Base-by-base conservation (phyloP, 768 basidiomycete species). In the Hygrophoropsis aurantiaca region DNA sequence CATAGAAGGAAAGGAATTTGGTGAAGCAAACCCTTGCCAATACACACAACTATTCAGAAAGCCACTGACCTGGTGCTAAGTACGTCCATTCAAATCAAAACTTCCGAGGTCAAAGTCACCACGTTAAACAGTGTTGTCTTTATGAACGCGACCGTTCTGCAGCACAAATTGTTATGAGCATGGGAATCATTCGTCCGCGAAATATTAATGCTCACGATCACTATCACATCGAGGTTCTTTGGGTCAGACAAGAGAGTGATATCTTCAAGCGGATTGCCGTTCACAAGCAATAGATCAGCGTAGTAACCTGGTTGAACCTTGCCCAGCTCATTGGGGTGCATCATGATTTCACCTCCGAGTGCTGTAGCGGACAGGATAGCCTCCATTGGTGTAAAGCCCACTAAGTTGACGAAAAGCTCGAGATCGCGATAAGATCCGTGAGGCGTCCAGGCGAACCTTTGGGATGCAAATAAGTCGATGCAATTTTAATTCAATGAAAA, bases 361-460 rank as follows among this genome's bases (percentile, higher is more conserved):
- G 64, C 62, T 0, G 66, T 71, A 11, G 65, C 68, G 2, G 66
- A 59, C 23, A 69, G 16, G 32, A 70, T 70, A 8, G 65, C 62
- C 32, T 70, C 68, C 68, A 70, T 67, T 7, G 69, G 67, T 0
- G 65, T 62, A 47, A 57, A 67, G 5, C 51, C 67, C 21, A 70
- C 50, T 4, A 63, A 56, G 5, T 67, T 64, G 44, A 70, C 69
- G 32, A 71, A 69, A 42, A 62, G 62, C 49, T 68, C 69, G 8
- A 60, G 68, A 41, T 69, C 68, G 36, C 61, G 60, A 46, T 70
- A 71, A 3, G 67, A 67, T 61, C 69, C 66, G 34, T 65, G 66
- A 0, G 64, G 66, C 2, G 66, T 68, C 66, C 66, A 56, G 3
- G 53, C 57, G n/a, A 62, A 60, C 7, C 51, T 63, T n/a, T n/a